These are phyloP conservation scores for Globisporangium canariense DNA, from an alignment of 352 stramenopile genomes.

Conservation along the genomic window DNA sequence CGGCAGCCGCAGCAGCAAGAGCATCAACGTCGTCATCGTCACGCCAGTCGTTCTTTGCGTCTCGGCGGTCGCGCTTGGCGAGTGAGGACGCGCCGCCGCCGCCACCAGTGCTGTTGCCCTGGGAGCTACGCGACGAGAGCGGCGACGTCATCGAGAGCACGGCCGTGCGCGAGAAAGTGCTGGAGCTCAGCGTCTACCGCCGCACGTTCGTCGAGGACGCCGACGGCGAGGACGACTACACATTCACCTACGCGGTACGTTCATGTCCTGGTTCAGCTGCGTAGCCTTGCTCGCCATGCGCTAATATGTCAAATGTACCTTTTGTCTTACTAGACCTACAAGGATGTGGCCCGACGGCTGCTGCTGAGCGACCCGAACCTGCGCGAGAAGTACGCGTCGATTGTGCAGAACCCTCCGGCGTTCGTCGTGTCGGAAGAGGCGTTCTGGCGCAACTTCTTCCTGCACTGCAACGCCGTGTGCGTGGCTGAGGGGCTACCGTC, in stretches of 20 bases:
- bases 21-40: not conserved
- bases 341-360: constrained; percentile 42
- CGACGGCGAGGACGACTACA: constrained; percentile 55
- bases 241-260: constrained; percentile 45
- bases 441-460: constrained; percentile 75
- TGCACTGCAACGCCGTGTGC: constrained; percentile 58
- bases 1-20: not conserved
- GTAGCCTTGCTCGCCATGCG: not conserved
- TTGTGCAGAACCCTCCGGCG: constrained; percentile 34
- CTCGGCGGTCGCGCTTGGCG: constrained; percentile 2
- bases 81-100: constrained; percentile 13
- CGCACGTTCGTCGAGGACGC: constrained; percentile 60
- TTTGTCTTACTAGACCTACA: constrained; percentile 26
- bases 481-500: constrained; percentile 31
- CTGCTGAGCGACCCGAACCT: constrained; percentile 55
- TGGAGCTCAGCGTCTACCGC: constrained; percentile 61
- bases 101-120: constrained; percentile 33
- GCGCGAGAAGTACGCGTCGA: constrained; percentile 49
- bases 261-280: not conserved
- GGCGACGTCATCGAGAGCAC: constrained; percentile 35
- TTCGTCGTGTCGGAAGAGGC: constrained; percentile 44
- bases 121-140: constrained; percentile 38
- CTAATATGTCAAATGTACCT: not conserved
- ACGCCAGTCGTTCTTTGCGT: not conserved
- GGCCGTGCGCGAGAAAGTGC: constrained; percentile 43